These are phyloP conservation scores for Ceriops decandra DNA, from an alignment of 345 rosid genomes.

Conservation along the genomic window DNA sequence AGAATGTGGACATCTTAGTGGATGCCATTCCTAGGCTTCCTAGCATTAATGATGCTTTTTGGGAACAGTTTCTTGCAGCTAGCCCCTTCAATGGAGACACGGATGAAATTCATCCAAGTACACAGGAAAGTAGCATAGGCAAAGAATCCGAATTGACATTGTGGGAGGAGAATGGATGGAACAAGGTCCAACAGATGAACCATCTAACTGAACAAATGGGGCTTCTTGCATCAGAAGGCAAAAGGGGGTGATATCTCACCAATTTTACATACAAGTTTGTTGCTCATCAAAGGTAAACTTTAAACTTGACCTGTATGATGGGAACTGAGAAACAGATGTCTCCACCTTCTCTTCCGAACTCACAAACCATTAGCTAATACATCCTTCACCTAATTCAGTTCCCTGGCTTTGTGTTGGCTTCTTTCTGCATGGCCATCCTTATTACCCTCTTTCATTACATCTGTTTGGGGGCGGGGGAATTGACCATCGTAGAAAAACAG, in stretches of 20 bases:
- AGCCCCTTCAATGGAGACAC: slow-evolving; percentile 11
- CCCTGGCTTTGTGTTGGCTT: no score
- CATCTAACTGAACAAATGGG: slow-evolving; percentile 25
- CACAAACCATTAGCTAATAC: neutral
- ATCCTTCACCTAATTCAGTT: neutral
- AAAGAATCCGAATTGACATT: slow-evolving; percentile 21
- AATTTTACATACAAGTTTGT: slow-evolving; percentile 6
- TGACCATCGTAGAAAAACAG: neutral
- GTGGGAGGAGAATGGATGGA: slow-evolving; percentile 20
- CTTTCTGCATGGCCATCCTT: no score
- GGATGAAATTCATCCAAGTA: slow-evolving; percentile 18
- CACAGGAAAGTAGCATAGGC: slow-evolving; percentile 1
- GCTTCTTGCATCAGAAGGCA: slow-evolving; percentile 18
- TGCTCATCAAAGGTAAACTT: slow-evolving; percentile 23
- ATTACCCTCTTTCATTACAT: no score
- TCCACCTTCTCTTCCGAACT: neutral
- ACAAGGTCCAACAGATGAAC: slow-evolving; percentile 19
- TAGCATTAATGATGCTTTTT: slow-evolving; percentile 35
- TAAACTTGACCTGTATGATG: slow-evolving; percentile 4
- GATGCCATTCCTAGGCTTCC: slow-evolving; percentile 53
- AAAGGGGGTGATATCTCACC: slow-evolving; percentile 27
- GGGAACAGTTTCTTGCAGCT: slow-evolving; percentile 30
- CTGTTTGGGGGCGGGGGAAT: no score
- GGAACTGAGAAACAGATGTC: slow-evolving; percentile 1
- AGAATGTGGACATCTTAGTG: slow-evolving; percentile 4